Base-by-base conservation (phyloP, 768 basidiomycete species). In the Cubamyces sp. region DNA sequence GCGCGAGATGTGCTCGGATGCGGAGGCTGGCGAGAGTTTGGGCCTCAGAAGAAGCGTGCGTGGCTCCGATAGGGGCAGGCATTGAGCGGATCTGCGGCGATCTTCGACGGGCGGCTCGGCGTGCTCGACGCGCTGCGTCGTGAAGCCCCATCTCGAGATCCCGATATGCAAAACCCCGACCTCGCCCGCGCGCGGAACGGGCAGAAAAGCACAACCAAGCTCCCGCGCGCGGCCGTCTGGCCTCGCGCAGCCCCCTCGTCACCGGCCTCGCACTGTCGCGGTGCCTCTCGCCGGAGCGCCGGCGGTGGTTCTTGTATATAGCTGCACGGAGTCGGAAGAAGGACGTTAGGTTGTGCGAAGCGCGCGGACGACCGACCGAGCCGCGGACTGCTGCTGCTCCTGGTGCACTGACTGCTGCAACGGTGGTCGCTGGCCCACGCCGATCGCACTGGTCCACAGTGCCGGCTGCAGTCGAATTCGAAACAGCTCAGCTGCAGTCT, bases 21-120 rank as follows among this genome's bases (percentile, higher is more conserved):
- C 51, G 62, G 51, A 58, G 54, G 57, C 47, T 39, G 54, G 54
- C 46, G 51, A 64, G 55, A 58, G 63, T 64, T 64, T 53, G 50
- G 63, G 63, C 63, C 63, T 64, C 59, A 58, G 63, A 64, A 64
- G 63, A 64, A 64, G 63, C 63, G 54, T 43, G 59, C 42, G 18
- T 25, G 54, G 18, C 19, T 50, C 56, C 51, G 43, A 46, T 49
- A 42, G 50, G 45, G 51, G 37, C 45, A 37, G 28, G 41, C 56
- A 26, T 46, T 15, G 51, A 50, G 48, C 50, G 47, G 57, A 59
- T 59, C 57, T 59, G 47, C 57, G 47, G 45, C 46, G 53, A 59
- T 64, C 62, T 54, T 64, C 57, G 47, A 48, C 57, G 39, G 16
- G 41, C 51, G 60, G 51, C 57, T 50, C 53, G 62, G 57, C 62